Base-by-base conservation (phyloP, 306 rosid genomes). In the Canavalia gladiata region DNA sequence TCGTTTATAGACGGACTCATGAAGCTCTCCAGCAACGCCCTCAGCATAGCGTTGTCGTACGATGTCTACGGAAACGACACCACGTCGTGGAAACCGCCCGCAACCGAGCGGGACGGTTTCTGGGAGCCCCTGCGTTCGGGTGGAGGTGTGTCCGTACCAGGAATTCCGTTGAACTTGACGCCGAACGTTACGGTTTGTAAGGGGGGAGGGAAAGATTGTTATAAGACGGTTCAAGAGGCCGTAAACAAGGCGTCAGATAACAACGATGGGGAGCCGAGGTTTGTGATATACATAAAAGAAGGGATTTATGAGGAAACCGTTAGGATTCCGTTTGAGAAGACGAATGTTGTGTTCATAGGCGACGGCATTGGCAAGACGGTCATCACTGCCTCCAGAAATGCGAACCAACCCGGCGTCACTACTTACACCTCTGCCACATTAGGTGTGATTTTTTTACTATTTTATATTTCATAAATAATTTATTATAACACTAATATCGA, bases 301-400 rank as follows among this genome's bases (percentile, higher is more conserved):
- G 99, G 99, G 37, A 84, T 89, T 57, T 95, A 93, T 7, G 91
- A 88, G 7, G 99, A 95, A 69, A 95, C 63, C 10, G 97, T 95
- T 69, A 86, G 96, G 77, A 86, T 95, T 74, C 88, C 91, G 74
- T 45, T 90, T 1, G 85, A 79, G 79, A 95, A 93, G 83, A 81
- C 75, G 54, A 93, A 93, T 71, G 83, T 95, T 4, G 90, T 93
- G n/a, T 89, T 95, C 10, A 76, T 89, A 63, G 99, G 99, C 0
- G 97, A 91, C 1, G 99, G 98, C 0, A 89, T 86, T 81, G 96
- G 94, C 2, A 86, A 88, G 68, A 95, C 98, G 0, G 90, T 95
- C 0, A 95, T 95, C 29, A 90, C 98, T 0, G 99, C 93, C 0
- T 87, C 93, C 2, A 60, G 88, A 10, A 86, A 92, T 18, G 96